These are phyloP conservation scores for Pharus latifolius DNA, from an alignment of 176 grass and related monocot species.

Conservation along the genomic window DNA sequence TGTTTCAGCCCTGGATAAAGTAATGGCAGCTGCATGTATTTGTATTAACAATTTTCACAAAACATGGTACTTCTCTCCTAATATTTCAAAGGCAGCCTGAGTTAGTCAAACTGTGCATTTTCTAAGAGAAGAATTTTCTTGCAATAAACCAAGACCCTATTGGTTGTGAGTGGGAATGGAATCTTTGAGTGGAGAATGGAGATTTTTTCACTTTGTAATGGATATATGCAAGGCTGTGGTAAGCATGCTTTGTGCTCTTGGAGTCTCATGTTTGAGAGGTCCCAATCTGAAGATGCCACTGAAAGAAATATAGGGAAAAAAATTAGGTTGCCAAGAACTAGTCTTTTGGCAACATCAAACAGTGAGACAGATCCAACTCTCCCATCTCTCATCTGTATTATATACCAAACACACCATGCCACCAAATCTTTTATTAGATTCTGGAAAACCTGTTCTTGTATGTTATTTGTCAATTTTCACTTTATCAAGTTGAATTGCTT, in stretches of 20 bases:
- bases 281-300: not conserved
- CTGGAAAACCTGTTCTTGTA: not conserved
- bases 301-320: not conserved
- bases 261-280: constrained; percentile 1
- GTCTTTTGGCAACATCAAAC: not conserved
- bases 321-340: not conserved
- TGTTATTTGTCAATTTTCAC: constrained; percentile 1
- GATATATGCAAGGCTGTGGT: not conserved
- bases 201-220: not conserved
- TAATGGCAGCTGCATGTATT: not conserved
- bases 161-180: not conserved
- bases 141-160: not conserved
- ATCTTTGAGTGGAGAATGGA: not conserved
- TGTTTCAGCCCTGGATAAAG: constrained; percentile 6
- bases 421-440: not conserved
- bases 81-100: not conserved
- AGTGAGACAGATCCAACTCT: not conserved
- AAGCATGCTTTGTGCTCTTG: not conserved
- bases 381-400: not conserved
- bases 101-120: not conserved
- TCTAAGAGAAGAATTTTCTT: not conserved
- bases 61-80: not conserved
- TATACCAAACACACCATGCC: constrained; percentile 12
- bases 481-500: not conserved
- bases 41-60: not conserved